Evolutionary conservation across 805 yeast species (phyloP).

Genomic region (Maudiozyma barnettii): DNA sequence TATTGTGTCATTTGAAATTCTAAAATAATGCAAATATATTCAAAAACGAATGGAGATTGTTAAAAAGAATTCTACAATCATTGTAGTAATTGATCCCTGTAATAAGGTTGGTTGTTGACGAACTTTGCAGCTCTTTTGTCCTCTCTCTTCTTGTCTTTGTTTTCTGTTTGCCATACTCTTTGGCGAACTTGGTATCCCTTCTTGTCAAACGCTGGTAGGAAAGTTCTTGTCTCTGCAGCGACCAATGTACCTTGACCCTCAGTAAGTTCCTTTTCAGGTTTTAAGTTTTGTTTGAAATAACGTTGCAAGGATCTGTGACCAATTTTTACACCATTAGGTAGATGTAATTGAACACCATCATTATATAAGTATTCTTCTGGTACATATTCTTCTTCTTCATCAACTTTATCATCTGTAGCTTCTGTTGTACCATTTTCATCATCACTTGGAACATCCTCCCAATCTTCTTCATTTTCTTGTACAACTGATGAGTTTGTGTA

Average conservation of each 20-base stretch:
- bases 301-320: slow-evolving; percentile 82
- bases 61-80: slow-evolving; percentile 9
- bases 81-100: slow-evolving; percentile 66
- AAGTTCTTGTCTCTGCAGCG: slow-evolving; percentile 67
- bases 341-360: slow-evolving; percentile 61
- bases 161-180: slow-evolving; percentile 63
- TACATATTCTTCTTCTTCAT: slow-evolving; percentile 24
- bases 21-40: background rate
- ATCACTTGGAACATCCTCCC: slow-evolving; percentile 5
- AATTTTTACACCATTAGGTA: slow-evolving; percentile 75
- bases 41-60: background rate
- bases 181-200: slow-evolving; percentile 39
- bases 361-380: slow-evolving; percentile 39
- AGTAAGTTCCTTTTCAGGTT: slow-evolving; percentile 44
- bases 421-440: slow-evolving; percentile 15
- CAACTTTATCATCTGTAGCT: background rate
- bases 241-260: slow-evolving; percentile 84
- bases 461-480: slow-evolving; percentile 17
- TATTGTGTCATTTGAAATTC: too few relatives aligned
- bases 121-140: slow-evolving; percentile 60
- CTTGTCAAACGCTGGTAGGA: slow-evolving; percentile 34
- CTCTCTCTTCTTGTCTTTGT: slow-evolving; percentile 40
- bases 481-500: slow-evolving; percentile 1
- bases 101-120: slow-evolving; percentile 82
- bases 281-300: slow-evolving; percentile 66